Conservation (phyloP, 192 early-diverging fungal species). For the Backusella parvicylindrica region DNA sequence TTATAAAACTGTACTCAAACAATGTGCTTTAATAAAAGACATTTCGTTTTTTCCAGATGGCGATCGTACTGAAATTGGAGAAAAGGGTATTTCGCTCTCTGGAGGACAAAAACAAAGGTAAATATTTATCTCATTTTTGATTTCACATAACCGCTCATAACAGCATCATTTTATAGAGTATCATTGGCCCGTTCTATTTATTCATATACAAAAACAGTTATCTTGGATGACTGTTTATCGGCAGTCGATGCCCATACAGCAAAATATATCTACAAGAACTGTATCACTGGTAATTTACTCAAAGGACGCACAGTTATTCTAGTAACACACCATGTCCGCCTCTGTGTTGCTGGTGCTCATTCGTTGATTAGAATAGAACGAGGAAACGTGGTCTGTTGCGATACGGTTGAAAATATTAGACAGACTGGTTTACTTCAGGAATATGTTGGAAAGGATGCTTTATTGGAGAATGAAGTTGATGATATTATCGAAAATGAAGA, state of each 20-base stretch:
- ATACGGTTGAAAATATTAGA: conserved; percentile 13
- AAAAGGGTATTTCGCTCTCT: conserved; percentile 64
- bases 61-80: conserved; percentile 71
- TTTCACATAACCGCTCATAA: neutral
- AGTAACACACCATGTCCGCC: conserved; percentile 76
- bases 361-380: conserved; percentile 48
- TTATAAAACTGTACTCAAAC: conserved; percentile 62
- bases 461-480: neutral
- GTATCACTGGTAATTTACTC: conserved; percentile 60
- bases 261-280: conserved; percentile 48
- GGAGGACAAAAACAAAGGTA: conserved; percentile 77
- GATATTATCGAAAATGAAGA: conserved; percentile 3
- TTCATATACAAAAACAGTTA: conserved; percentile 57
- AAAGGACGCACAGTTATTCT: conserved; percentile 74
- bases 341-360: conserved; percentile 50
- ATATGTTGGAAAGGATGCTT: conserved; percentile 21
- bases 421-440: conserved; percentile 2
- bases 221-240: conserved; percentile 79
- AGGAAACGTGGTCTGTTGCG: conserved; percentile 38
- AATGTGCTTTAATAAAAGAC: conserved; percentile 70
- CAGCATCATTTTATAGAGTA: conserved; percentile 68
- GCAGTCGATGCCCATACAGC: conserved; percentile 58
- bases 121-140: neutral
- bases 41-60: conserved; percentile 57
- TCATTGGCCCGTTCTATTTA: conserved; percentile 82